phyloP scores from a whole-genome alignment of 768 basidiomycete genomes.

The Hebeloma cylindrosporum region DNA sequence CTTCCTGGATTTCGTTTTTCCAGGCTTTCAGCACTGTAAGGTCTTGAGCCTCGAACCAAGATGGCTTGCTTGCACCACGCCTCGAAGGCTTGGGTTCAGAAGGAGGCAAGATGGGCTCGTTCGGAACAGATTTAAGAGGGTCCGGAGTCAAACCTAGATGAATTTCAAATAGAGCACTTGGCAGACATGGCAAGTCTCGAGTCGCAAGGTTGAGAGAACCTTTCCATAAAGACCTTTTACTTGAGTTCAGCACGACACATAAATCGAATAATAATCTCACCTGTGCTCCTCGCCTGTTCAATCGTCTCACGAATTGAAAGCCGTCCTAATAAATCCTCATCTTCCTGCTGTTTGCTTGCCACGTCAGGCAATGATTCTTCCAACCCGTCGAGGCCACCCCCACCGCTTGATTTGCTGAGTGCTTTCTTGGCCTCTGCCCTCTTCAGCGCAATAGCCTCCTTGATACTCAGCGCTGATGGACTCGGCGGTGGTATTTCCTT shows the following conservation, averaged over 20 bases:
- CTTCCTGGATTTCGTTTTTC: constrained; percentile 76
- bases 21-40: constrained; percentile 72
- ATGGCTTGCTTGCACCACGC: constrained; percentile 46
- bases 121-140: constrained; percentile 59
- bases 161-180: constrained; percentile 76
- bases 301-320: constrained; percentile 73
- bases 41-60: constrained; percentile 86
- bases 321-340: constrained; percentile 60
- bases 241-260: constrained; percentile 45
- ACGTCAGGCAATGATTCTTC: constrained; percentile 49
- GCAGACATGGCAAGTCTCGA: constrained; percentile 69
- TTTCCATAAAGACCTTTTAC: constrained; percentile 44
- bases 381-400: constrained; percentile 31
- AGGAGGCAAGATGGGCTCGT: constrained; percentile 54
- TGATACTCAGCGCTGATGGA: constrained; percentile 50
- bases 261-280: constrained; percentile 42
- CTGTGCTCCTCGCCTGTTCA: constrained; percentile 74
- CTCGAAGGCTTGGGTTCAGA: constrained; percentile 34
- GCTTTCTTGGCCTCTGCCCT: constrained; percentile 78
- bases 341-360: constrained; percentile 32
- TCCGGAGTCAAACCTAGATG: constrained; percentile 77
- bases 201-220: constrained; percentile 76
- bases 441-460: constrained; percentile 77
- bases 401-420: constrained; percentile 24
- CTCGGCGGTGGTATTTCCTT: constrained; percentile 4